Conservation (phyloP, 1,284 basidiomycete species). For the Xerocomus nothofagi region DNA sequence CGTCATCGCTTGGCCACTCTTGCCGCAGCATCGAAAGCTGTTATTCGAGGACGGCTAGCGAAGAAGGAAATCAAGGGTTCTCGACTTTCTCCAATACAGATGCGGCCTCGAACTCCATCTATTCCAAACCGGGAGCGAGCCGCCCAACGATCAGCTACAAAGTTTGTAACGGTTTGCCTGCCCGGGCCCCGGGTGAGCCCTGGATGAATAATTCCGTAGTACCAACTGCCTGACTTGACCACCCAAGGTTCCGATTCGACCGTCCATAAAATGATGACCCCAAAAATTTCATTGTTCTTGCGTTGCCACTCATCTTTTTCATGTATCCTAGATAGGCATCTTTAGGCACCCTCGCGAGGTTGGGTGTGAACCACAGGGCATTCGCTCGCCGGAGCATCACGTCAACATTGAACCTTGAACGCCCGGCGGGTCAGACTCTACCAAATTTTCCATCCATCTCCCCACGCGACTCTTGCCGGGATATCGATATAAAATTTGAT, state of each 20-base stretch:
- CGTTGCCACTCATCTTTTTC: constrained; percentile 18
- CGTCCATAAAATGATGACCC: constrained; percentile 13
- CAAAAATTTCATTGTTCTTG: constrained; percentile 10
- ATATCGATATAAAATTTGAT: constrained; percentile 7
- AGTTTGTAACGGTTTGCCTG: too few relatives aligned
- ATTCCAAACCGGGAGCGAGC: too few relatives aligned
- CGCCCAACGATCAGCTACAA: too few relatives aligned
- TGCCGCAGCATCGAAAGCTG: too few relatives aligned
- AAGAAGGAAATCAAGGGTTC: too few relatives aligned
- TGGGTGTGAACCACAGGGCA: constrained; percentile 17
- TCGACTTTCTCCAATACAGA: too few relatives aligned
- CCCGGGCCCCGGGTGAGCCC: too few relatives aligned
- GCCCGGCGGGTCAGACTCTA: background rate
- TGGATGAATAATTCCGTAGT: constrained; percentile 13
- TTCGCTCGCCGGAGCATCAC: constrained; percentile 13
- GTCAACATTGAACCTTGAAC: constrained; percentile 21
- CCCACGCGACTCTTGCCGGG: constrained; percentile 7
- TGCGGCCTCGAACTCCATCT: too few relatives aligned
- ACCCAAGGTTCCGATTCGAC: constrained; percentile 5
- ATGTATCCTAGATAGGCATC: constrained; percentile 26
- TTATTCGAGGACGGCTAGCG: too few relatives aligned
- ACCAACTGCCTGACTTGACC: background rate
- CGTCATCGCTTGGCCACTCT: too few relatives aligned
- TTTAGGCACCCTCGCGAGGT: background rate
- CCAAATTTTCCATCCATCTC: background rate